phyloP scores from a whole-genome alignment of 306 rosid genomes.

The Pterocarpus santalinus region DNA sequence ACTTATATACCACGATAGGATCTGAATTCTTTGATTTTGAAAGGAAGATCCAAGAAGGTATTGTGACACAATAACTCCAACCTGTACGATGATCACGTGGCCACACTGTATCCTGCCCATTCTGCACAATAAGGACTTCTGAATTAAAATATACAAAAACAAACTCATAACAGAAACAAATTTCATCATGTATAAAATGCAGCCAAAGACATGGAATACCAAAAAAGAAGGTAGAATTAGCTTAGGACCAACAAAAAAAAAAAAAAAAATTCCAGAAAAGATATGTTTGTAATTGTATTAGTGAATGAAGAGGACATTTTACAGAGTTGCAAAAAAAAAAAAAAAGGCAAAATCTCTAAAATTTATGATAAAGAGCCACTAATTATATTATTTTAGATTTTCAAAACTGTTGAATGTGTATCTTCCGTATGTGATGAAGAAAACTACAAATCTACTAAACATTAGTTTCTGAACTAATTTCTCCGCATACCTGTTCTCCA shows the following conservation, averaged over 20 bases:
- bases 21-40: conserved; percentile 87
- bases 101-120: conserved; percentile 85
- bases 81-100: conserved; percentile 86
- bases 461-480: no score
- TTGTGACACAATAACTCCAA: conserved; percentile 85
- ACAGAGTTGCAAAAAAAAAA: background rate
- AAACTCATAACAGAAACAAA: no score
- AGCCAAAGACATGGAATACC: background rate
- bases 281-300: background rate
- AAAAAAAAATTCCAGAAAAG: conserved; percentile 7
- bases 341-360: background rate
- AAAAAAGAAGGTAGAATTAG: no score
- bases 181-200: no score
- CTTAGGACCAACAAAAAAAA: background rate
- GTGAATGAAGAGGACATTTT: conserved; percentile 25
- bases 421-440: no score
- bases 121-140: conserved; percentile 61
- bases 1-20: conserved; percentile 80
- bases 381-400: no score
- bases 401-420: no score
- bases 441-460: no score
- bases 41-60: conserved; percentile 83
- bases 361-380: no score
- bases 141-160: conserved; percentile 12
- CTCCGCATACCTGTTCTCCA: no score